These are phyloP conservation scores for Rhizopogon vulgaris DNA, from an alignment of 768 basidiomycete species.

Conservation along the genomic window DNA sequence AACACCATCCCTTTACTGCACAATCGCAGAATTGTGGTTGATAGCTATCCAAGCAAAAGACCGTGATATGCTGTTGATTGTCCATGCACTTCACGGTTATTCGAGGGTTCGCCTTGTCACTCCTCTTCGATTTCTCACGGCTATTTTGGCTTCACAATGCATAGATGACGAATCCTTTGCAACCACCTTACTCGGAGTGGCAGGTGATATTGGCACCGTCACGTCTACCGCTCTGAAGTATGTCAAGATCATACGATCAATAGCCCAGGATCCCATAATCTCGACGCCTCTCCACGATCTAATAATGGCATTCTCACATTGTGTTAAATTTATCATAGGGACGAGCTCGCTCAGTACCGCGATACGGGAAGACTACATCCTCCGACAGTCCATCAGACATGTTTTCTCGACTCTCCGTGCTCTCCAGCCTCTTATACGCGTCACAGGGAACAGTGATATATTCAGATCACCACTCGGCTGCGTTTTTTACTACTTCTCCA, in stretches of 20 bases:
- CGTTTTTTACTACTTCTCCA: neutral
- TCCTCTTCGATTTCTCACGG: neutral
- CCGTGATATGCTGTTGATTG: neutral
- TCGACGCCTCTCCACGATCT: neutral
- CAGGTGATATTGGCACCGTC: neutral
- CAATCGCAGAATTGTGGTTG: neutral
- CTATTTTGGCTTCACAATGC: neutral
- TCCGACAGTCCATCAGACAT: neutral
- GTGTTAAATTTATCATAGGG: neutral
- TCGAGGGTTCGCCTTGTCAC: neutral
- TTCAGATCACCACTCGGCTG: neutral
- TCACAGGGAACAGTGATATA: neutral
- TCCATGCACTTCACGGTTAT: neutral
- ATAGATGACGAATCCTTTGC: neutral
- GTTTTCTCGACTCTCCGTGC: neutral
- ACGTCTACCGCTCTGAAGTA: neutral
- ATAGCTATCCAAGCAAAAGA: neutral
- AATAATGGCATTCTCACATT: neutral
- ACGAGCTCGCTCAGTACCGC: neutral
- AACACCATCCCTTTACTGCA: neutral
- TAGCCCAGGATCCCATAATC: neutral
- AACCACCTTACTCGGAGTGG: neutral
- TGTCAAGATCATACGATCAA: neutral
- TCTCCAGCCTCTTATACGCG: neutral
- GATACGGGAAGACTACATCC: neutral